Evolutionary conservation across 2,329 filamentous ascomycete species (phyloP).

Genomic region (Tolypocladium endophyticum): DNA sequence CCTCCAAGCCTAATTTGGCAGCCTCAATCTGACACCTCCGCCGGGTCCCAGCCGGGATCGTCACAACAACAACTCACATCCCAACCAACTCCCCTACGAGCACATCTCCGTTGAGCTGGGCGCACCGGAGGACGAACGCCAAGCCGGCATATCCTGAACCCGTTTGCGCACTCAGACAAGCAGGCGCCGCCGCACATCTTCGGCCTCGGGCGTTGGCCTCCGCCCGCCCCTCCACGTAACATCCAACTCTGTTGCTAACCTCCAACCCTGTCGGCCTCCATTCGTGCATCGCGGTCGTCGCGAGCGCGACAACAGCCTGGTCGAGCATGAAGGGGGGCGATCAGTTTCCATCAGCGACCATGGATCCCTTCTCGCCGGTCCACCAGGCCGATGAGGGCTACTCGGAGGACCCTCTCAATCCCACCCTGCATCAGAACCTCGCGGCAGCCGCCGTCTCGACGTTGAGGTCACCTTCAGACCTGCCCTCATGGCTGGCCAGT

Average conservation of each 20-base stretch:
- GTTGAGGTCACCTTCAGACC: slow-evolving; percentile 28
- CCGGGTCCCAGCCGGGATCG: neutral
- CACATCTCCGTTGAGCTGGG: neutral
- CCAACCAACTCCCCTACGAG: neutral
- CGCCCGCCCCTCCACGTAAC: neutral
- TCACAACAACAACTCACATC: neutral
- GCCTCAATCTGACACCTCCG: too few species aligned
- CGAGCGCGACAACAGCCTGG: neutral
- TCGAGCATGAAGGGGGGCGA: slow-evolving; percentile 18
- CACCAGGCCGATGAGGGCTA: slow-evolving; percentile 74
- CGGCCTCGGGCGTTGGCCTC: neutral
- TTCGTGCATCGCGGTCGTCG: neutral
- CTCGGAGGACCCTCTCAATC: slow-evolving; percentile 60
- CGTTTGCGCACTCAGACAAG: neutral
- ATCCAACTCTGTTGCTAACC: neutral
- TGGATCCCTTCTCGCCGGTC: slow-evolving; percentile 39
- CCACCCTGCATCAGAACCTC: slow-evolving; percentile 22
- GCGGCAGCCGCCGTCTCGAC: slow-evolving; percentile 20
- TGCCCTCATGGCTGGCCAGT: slow-evolving; percentile 38
- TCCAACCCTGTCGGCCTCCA: neutral
- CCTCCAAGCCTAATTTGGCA: too few species aligned
- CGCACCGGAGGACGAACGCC: neutral
- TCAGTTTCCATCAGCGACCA: slow-evolving; percentile 12
- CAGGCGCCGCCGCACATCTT: neutral
- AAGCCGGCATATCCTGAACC: neutral